phyloP scores from a whole-genome alignment of 306 rosid species.

The Dalbergia oliveri region DNA sequence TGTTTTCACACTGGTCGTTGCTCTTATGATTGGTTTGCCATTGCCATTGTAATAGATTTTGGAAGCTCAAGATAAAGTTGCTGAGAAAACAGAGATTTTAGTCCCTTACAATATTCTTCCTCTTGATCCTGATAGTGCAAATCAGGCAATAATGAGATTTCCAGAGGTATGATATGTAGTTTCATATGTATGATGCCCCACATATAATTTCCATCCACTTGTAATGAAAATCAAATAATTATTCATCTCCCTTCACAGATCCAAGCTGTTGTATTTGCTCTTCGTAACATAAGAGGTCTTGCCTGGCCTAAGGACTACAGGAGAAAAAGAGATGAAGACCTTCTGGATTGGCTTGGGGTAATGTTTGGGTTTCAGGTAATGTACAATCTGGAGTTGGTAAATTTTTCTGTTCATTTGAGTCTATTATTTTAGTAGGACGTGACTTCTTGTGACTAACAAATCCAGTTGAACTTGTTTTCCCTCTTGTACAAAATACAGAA shows the following conservation, averaged over 20 bases:
- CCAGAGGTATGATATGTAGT: slow-evolving; percentile 73
- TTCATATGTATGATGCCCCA: slow-evolving; percentile 7
- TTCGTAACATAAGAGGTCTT: slow-evolving; percentile 95
- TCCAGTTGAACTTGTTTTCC: slow-evolving; percentile 33
- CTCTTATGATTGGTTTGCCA: slow-evolving; percentile 31
- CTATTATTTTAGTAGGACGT: background rate
- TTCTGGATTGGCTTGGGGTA: slow-evolving; percentile 95
- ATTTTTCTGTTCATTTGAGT: slow-evolving; percentile 26
- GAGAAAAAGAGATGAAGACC: slow-evolving; percentile 87
- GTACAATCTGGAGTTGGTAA: slow-evolving; percentile 18
- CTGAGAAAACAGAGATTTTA: slow-evolving; percentile 91
- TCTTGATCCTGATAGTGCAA: slow-evolving; percentile 96
- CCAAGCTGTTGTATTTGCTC: slow-evolving; percentile 92
- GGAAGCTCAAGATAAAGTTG: slow-evolving; percentile 96
- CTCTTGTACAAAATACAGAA: slow-evolving; percentile 62
- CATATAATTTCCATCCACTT: slow-evolving; percentile 22
- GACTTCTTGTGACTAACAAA: slow-evolving; percentile 12
- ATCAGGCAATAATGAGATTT: slow-evolving; percentile 93
- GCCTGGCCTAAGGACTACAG: slow-evolving; percentile 90
- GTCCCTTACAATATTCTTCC: slow-evolving; percentile 98
- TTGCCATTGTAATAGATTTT: slow-evolving; percentile 64
- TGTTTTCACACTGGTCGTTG: slow-evolving; percentile 13
- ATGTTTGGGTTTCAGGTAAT: slow-evolving; percentile 99
- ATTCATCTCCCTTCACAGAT: slow-evolving; percentile 61
- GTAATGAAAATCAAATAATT: slow-evolving; percentile 4